Conservation (phyloP, 345 rosid species). For the Citrus inodora region DNA sequence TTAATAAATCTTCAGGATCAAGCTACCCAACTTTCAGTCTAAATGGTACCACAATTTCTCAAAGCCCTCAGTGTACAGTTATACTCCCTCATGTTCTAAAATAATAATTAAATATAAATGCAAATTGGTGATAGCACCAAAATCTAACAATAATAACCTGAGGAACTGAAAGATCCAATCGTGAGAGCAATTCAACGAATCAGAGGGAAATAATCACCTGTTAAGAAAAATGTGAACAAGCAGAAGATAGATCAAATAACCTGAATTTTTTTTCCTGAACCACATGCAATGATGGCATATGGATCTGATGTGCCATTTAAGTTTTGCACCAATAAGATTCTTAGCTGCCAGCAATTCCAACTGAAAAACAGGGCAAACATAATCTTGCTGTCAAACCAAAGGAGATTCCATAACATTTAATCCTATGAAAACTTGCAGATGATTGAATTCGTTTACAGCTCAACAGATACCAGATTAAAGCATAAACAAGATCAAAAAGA, state of each 20-base stretch:
- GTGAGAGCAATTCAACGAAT: not conserved
- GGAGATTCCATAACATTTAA: not conserved
- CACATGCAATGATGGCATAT: conserved; percentile 94
- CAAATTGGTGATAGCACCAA: not conserved
- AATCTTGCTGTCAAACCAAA: not conserved
- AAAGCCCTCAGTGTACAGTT: not conserved
- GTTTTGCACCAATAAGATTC: conserved; percentile 94
- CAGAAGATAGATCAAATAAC: conserved; percentile 36
- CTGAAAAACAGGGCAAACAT: conserved; percentile 36
- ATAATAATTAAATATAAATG: not conserved
- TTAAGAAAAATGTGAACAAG: not conserved
- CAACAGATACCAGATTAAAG: not conserved
- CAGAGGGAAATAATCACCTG: not conserved
- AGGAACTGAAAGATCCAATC: not conserved
- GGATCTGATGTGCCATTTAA: conserved; percentile 98
- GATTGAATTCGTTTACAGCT: not conserved
- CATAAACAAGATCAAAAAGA: not conserved
- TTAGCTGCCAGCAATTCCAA: conserved; percentile 94
- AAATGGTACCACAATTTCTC: not conserved
- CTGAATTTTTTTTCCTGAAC: conserved; percentile 94
- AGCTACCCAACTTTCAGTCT: not conserved
- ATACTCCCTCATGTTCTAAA: not conserved
- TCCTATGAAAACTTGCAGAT: not conserved
- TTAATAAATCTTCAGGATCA: not conserved
- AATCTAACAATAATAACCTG: not conserved